Evolutionary conservation across 192 early-diverging fungal genomes (phyloP).

Genomic region (Backusella circina): DNA sequence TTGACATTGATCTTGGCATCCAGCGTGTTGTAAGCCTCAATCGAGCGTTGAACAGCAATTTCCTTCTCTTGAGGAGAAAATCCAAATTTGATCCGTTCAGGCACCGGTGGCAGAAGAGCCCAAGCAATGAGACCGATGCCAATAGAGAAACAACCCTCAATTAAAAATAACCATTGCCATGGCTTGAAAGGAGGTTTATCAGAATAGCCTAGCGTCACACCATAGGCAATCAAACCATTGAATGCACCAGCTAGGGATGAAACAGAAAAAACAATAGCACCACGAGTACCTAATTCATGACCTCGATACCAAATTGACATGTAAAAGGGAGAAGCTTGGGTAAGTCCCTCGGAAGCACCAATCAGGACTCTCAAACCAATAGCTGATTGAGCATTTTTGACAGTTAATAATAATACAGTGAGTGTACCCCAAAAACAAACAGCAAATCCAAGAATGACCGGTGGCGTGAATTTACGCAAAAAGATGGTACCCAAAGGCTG

Average conservation of each 20-base stretch:
- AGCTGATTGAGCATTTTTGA: constrained; percentile 2
- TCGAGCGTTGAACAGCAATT: constrained; percentile 1
- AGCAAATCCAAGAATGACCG: constrained; percentile 4
- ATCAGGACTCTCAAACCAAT: constrained; percentile 8
- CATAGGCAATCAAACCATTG: constrained; percentile 14
- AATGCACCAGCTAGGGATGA: constrained; percentile 12
- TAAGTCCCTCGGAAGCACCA: constrained; percentile 4
- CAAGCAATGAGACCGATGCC: background rate
- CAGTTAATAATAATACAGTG: constrained; percentile 6
- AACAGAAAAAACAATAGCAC: constrained; percentile 9
- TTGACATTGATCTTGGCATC: background rate
- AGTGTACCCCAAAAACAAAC: constrained; percentile 11
- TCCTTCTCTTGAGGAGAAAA: constrained; percentile 6
- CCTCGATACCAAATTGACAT: constrained; percentile 12
- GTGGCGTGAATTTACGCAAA: constrained; percentile 3
- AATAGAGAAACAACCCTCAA: background rate
- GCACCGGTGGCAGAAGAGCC: background rate
- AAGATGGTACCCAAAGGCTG: constrained; percentile 11
- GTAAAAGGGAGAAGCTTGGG: constrained; percentile 9
- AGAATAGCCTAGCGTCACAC: constrained; percentile 36
- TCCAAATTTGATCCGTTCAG: background rate
- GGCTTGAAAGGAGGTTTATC: background rate
- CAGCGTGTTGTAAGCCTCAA: constrained; percentile 7
- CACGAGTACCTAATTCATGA: constrained; percentile 9
- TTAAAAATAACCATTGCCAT: background rate